These are phyloP conservation scores for Coemansia pectinata DNA, from an alignment of 192 early-diverging fungal genomes.

Conservation along the genomic window DNA sequence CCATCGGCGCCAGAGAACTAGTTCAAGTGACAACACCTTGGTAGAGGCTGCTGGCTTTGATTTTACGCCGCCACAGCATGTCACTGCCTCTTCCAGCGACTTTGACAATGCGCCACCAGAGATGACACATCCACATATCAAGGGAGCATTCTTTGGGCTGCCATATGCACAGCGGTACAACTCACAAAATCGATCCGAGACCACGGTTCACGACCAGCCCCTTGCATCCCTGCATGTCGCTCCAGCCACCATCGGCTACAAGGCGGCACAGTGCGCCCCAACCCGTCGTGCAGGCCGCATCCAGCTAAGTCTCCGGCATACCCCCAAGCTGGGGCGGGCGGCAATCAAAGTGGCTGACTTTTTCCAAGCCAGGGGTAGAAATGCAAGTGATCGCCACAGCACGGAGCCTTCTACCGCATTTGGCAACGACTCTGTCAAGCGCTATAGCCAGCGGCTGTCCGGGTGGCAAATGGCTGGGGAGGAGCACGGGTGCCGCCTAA, in stretches of 20 bases:
- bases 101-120: constrained; percentile 33
- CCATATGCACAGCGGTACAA: constrained; percentile 32
- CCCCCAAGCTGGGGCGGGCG: constrained; percentile 18
- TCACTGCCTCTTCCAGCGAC: background rate
- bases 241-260: constrained; percentile 4
- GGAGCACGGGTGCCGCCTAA: background rate
- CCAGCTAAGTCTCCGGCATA: constrained; percentile 12
- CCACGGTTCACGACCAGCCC: background rate
- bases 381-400: constrained; percentile 7
- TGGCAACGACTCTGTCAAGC: constrained; percentile 3
- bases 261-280: background rate
- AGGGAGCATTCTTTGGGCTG: constrained; percentile 27
- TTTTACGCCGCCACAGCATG: constrained; percentile 4
- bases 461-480: background rate
- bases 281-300: constrained; percentile 41
- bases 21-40: background rate
- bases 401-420: constrained; percentile 4
- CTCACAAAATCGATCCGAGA: background rate
- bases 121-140: constrained; percentile 8
- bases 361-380: constrained; percentile 12
- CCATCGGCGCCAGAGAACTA: background rate
- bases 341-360: constrained; percentile 21
- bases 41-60: background rate
- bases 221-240: background rate
- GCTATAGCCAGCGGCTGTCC: constrained; percentile 8